Evolutionary conservation across 768 basidiomycete genomes (phyloP), one percentile per base, ranked within the genome.

Genomic region (Macrolepiota fuliginosa): DNA sequence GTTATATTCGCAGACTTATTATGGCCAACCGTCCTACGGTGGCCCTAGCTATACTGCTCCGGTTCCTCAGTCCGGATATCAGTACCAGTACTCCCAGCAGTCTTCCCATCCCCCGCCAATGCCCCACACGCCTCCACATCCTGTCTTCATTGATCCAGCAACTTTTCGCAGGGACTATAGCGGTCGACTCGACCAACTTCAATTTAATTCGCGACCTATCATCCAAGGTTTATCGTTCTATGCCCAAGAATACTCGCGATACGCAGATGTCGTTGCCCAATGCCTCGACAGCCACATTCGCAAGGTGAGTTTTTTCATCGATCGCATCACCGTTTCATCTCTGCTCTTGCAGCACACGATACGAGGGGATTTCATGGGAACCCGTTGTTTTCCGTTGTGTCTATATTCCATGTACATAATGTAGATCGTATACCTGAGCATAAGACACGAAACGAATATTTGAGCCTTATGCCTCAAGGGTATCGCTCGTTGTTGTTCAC

Each of bases 141-240:
- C 76, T 40, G 69, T 76, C 64, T 66, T 67, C 56, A 56, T 67
- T 69, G 72, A 74, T 63, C 66, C 70, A 63, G 62, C 67, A 62
- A 65, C 63, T 24, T 72, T 74, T 80, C 73, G 93, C 66, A 85
- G 87, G 76, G 92, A 93, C 77, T 94, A 89, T 75, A 70, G 83
- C 58, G 72, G 77, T 45, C 87, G 91, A 63, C 86, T 97, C 58
- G 78, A 84, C 68, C 86, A 89, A 65, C 88, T 99, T 64, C 92
- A 88, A 55, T 88, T 95, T 81, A 99, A 98, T 77, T 96, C 95
- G 66, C 89, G 95, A 69, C 90, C 94, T 10, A 87, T 97, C 64
- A 99, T 99, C 65, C 94, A 97, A 77, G 84, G 83, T 63, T 76
- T 99, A 15, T 98, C 97, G 36, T 88, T 95, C 83, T 84, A 92